Conservation (phyloP, 2,329 filamentous ascomycete species). For the Fusarium dlaminii region DNA sequence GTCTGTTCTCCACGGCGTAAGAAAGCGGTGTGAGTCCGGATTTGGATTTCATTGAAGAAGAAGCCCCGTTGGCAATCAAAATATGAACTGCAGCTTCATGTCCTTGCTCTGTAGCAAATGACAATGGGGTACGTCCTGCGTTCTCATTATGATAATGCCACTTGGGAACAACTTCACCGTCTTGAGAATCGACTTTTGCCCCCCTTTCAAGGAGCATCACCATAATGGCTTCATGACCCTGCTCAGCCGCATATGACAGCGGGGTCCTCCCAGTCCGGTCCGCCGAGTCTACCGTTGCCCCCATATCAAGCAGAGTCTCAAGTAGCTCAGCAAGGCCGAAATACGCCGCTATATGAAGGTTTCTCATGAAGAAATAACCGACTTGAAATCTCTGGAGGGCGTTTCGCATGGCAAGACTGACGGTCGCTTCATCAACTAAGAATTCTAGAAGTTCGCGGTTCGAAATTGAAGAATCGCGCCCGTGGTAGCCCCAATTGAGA, state of each 20-base stretch:
- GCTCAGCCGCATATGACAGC: background rate
- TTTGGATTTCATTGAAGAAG: fast-evolving
- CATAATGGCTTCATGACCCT: fast-evolving
- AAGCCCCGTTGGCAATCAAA: fast-evolving
- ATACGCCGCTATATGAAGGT: background rate
- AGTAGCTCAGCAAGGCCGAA: background rate
- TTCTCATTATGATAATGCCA: background rate
- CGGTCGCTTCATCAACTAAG: background rate
- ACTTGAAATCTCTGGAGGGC: fast-evolving
- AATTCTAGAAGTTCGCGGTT: background rate
- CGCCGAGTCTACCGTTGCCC: fast-evolving
- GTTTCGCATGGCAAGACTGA: background rate
- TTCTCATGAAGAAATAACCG: background rate
- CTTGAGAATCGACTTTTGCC: background rate
- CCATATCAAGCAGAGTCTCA: background rate
- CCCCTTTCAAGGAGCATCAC: background rate
- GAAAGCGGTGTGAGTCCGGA: background rate
- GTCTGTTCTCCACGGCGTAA: background rate
- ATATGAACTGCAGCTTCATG: background rate
- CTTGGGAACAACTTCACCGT: fast-evolving
- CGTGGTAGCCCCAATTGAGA: background rate
- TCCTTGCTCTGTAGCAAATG: background rate
- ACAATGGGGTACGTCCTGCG: background rate
- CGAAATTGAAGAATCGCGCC: background rate
- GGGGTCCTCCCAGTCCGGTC: background rate